These are phyloP conservation scores for Phytopythium oedochilum DNA, from an alignment of 352 stramenopile species.

Conservation along the genomic window DNA sequence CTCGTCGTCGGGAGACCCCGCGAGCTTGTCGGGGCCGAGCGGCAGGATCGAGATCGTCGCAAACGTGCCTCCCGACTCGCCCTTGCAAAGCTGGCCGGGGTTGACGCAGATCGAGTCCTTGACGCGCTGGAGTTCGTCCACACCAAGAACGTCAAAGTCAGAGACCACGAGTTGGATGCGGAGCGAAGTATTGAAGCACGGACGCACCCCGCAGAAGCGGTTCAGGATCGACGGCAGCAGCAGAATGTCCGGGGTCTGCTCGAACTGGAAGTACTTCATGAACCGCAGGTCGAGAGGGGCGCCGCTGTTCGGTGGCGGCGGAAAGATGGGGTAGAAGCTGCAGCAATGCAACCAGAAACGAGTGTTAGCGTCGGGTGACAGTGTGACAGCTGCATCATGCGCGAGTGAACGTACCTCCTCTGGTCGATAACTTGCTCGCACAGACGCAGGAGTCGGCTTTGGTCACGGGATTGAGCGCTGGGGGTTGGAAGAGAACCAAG, in stretches of 20 bases:
- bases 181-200: background rate
- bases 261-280: slow-evolving; percentile 89
- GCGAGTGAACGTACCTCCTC: slow-evolving; percentile 34
- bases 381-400: background rate
- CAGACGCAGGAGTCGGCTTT: slow-evolving; percentile 71
- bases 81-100: slow-evolving; percentile 92
- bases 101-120: slow-evolving; percentile 94
- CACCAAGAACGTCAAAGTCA: too few species aligned
- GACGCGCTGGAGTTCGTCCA: slow-evolving; percentile 45
- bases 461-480: slow-evolving; percentile 44
- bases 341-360: background rate
- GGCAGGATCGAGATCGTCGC: slow-evolving; percentile 90
- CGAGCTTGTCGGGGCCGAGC: slow-evolving; percentile 77
- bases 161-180: background rate
- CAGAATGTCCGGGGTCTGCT: slow-evolving; percentile 92
- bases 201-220: slow-evolving; percentile 80
- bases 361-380: background rate
- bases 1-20: slow-evolving; percentile 32
- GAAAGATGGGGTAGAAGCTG: slow-evolving; percentile 81
- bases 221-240: slow-evolving; percentile 94
- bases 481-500: background rate
- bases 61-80: slow-evolving; percentile 92
- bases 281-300: slow-evolving; percentile 91
- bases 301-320: slow-evolving; percentile 51
- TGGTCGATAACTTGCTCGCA: slow-evolving; percentile 81